phyloP scores from a whole-genome alignment of 768 basidiomycete genomes.

The Saitozyma podzolica region DNA sequence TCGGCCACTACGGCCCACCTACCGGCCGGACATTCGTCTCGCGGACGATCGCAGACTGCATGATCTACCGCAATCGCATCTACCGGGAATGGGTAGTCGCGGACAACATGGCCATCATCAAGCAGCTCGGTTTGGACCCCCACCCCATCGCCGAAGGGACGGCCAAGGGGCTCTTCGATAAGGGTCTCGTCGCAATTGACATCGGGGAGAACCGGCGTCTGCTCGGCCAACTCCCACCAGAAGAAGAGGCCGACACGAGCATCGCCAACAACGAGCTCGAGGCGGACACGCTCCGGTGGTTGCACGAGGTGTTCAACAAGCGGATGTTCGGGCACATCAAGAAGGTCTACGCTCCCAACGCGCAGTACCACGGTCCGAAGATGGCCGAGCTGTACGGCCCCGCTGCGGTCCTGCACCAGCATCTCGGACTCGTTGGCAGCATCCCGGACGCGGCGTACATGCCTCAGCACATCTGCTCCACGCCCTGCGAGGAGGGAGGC shows the following conservation, averaged over 20 bases:
- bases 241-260: conserved; percentile 4
- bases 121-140: conserved; percentile 6
- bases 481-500: conserved; percentile 3
- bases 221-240: neutral
- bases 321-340: conserved; percentile 8
- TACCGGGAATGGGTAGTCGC: conserved; percentile 8
- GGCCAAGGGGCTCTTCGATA: conserved; percentile 2
- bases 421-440: conserved; percentile 1
- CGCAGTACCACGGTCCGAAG: conserved; percentile 8
- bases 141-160: neutral
- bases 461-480: conserved; percentile 4
- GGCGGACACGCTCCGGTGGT: conserved; percentile 1
- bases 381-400: conserved; percentile 8
- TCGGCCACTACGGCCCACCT: conserved; percentile 1
- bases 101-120: conserved; percentile 6
- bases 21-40: conserved; percentile 6
- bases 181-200: conserved; percentile 4
- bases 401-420: conserved; percentile 3
- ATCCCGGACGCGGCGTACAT: conserved; percentile 5
- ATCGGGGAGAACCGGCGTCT: conserved; percentile 4
- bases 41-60: conserved; percentile 7
- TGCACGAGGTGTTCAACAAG: conserved; percentile 8
- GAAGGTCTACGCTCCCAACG: conserved; percentile 7
- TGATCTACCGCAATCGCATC: conserved; percentile 5
- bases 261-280: conserved; percentile 7